Base-by-base conservation (phyloP, 257 asterid genomes). In the Buddleja alternifolia region DNA sequence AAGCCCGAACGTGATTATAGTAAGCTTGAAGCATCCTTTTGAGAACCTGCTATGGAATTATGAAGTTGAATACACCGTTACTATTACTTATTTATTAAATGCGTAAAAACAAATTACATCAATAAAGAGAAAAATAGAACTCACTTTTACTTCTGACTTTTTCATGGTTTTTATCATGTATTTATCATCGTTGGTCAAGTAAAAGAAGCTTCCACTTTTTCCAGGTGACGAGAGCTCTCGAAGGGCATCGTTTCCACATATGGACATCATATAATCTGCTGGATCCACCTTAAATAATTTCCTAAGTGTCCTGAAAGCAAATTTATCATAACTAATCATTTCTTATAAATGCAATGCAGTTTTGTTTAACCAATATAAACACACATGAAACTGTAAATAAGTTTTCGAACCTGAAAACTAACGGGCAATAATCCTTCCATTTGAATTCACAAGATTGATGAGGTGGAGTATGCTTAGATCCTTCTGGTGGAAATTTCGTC, bases 161-260 rank as follows among this genome's bases (percentile, higher is more conserved):
- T 87, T 93, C 88, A 93, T 81, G 34, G 98, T 93, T 81, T 93
- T 93, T 50, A 93, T 93, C 97, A 93, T 86, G 87, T 90, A 93
- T 77, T 80, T 90, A 73, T 93, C 97, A 54, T 93, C 96, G 44
- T 82, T 77, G 47, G 98, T 93, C 78, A 93, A 75, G 89, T 93
- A 93, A 75, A 93, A 93, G 65, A 90, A 88, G 81, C 98, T 90
- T 34, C 98, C 98, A 60, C 98, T 93, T 76, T 93, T 93, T 32
- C 98, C 97, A 6, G 98, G 98, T 8, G 98, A 93, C 4, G 97
- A 93, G 66, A 93, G 96, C 88, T 93, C 97, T 20, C 98, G 81
- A 11, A 93, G 95, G 53, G 98, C 97, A 24, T 93, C 96, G 41
- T 82, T 83, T 29, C 98, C 98, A 21, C 98, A 90, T 66, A 93